Evolutionary conservation across 306 rosid species (phyloP).

Genomic region (Castanea sativa): DNA sequence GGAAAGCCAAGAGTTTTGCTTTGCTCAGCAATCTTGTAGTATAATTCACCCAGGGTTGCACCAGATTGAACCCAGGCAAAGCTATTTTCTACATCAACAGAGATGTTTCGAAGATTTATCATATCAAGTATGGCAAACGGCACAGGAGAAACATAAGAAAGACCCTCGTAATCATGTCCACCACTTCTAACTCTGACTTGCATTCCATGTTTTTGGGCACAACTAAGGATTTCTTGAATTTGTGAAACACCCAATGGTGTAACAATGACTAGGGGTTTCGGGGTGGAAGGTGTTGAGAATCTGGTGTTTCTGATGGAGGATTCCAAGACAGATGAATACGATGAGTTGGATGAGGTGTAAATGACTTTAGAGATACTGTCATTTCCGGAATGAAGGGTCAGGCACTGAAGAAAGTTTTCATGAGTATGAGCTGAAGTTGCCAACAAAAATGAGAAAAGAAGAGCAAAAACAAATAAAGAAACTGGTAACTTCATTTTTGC

Average conservation of each 20-base stretch:
- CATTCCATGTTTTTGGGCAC: not conserved
- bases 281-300: not conserved
- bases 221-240: slow-evolving; percentile 12
- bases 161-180: slow-evolving; percentile 29
- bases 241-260: slow-evolving; percentile 9
- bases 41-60: slow-evolving; percentile 18
- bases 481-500: slow-evolving; percentile 1
- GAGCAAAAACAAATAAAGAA: not conserved
- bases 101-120: not conserved
- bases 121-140: slow-evolving; percentile 3
- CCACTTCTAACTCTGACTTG: slow-evolving; percentile 20
- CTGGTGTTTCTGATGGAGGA: slow-evolving; percentile 5
- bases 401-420: slow-evolving; percentile 17
- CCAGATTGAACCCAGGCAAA: slow-evolving; percentile 18
- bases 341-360: not conserved
- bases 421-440: slow-evolving; percentile 19
- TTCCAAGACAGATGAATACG: not conserved
- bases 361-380: slow-evolving; percentile 7
- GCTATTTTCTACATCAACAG: not conserved
- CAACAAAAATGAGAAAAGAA: slow-evolving; percentile 8
- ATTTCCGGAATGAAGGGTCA: slow-evolving; percentile 2
- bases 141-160: slow-evolving; percentile 20
- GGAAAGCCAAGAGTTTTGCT: slow-evolving; percentile 19
- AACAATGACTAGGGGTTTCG: slow-evolving; percentile 13
- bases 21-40: slow-evolving; percentile 12